These are phyloP conservation scores for Colletotrichum sp. DNA, from an alignment of 2,329 filamentous ascomycete species.

Conservation along the genomic window DNA sequence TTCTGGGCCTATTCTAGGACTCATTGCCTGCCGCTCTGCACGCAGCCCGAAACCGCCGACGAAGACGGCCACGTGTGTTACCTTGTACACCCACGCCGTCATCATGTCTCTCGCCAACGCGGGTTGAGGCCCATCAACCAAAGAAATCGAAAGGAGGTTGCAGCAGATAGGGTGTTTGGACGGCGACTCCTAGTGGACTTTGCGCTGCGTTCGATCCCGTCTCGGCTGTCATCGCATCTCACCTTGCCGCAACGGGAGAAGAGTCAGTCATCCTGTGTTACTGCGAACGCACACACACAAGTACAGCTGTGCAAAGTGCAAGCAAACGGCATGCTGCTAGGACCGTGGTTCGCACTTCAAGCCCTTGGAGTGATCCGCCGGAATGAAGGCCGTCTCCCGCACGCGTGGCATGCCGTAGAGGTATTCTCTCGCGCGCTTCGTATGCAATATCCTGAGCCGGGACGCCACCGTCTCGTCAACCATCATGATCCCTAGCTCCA, in stretches of 20 bases:
- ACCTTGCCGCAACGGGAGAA: background rate
- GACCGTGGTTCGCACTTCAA: background rate
- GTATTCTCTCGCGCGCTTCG: background rate
- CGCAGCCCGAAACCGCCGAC: background rate
- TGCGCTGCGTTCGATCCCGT: background rate
- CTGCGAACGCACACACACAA: background rate
- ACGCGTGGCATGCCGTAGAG: background rate
- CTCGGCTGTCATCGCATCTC: background rate
- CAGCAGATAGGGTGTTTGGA: conserved; percentile 1
- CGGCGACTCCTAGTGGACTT: conserved; percentile 10
- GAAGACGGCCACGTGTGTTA: background rate
- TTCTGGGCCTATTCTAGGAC: background rate
- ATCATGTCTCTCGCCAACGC: background rate
- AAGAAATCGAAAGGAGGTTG: background rate
- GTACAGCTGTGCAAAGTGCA: background rate
- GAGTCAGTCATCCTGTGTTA: background rate
- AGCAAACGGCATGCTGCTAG: background rate
- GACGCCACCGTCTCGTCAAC: background rate
- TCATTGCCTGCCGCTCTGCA: background rate
- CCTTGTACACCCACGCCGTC: background rate
- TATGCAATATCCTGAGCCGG: background rate
- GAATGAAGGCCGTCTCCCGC: conserved; percentile 12
- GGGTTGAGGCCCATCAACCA: background rate
- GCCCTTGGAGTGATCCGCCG: background rate
- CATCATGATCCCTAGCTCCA: conserved; percentile 9